Evolutionary conservation across 1,284 basidiomycete species (phyloP), one percentile per base, ranked within the genome.

Genomic region (Vanrija sp.): DNA sequence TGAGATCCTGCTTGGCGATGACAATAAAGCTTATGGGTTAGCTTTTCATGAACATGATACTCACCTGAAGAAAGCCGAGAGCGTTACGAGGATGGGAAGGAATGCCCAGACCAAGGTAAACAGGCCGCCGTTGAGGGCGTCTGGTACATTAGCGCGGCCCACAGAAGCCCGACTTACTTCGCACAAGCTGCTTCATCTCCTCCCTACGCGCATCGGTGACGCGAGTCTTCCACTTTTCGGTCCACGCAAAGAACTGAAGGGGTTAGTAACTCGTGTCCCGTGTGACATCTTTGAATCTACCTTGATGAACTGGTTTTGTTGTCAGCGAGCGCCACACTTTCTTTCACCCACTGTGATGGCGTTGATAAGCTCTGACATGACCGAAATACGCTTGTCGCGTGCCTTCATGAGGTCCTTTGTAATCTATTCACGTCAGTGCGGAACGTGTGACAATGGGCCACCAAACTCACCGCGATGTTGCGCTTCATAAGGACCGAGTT

Each of bases 321-420:
- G 38, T 46, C 15, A 29, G 43, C n/a, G 6, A n/a, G 26, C 21
- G 28, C 26, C 21, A 43, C 42, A 43, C 42, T 12, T 21, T 15
- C 19, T 43, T 43, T 12, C 21, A 47, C 59, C 58, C 18, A 66
- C 59, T 28, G 69, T 70, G 52, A 75, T 75, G 4, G 86, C 85
- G 34, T 83, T 79, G 52, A 94, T 87, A 16, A 97, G 79, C 73
- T 97, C 93, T 57, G 87, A 93, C 65, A 96, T 75, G 16, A 91
- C 86, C 0, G 81, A 82, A 84, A 96, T 93, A 2, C 93, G 83
- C 68, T 85, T 86, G 68, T 97, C 93, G 9, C 89, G 80, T 0
- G 90, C 85, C 10, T 83, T 81, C 43, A 87, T 78, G 23, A 89
- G 73, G 8, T 85, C 85, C 71, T 88, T 88, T 58, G 87, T 84